phyloP scores from a whole-genome alignment of 345 rosid species.

The Angophora floribunda region DNA sequence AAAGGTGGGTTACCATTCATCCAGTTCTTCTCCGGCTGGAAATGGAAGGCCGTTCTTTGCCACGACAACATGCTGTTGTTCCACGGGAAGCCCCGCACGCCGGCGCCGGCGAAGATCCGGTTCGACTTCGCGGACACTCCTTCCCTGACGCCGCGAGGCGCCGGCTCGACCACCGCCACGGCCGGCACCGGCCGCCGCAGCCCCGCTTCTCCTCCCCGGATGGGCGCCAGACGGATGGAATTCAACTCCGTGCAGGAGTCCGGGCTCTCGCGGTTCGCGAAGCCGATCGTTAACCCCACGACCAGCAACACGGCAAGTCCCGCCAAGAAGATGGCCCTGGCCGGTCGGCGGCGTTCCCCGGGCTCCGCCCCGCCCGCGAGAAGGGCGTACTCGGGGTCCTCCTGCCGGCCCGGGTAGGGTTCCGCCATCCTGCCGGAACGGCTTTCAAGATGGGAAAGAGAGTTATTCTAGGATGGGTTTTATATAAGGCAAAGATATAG shows the following conservation, averaged over 20 bases:
- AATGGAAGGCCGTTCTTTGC: conserved; percentile 92
- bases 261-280: neutral
- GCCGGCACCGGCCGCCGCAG: neutral
- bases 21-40: conserved; percentile 93
- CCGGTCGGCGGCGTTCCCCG: conserved; percentile 4
- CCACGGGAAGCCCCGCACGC: conserved; percentile 40
- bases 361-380: neutral
- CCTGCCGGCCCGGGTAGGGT: neutral
- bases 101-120: neutral
- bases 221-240: neutral
- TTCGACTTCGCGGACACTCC: conserved; percentile 83
- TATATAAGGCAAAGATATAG: neutral
- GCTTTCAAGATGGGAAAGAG: neutral
- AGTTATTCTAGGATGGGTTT: neutral
- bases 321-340: neutral
- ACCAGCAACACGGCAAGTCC: conserved; percentile 22
- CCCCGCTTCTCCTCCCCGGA: neutral
- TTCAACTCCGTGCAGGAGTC: neutral
- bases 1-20: conserved; percentile 61
- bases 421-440: neutral
- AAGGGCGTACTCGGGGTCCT: neutral
- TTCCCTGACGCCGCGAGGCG: conserved; percentile 31
- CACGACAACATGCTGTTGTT: conserved; percentile 78
- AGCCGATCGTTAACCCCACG: conserved; percentile 15
- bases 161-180: neutral